These are phyloP conservation scores for Geranomyces variabilis DNA, from an alignment of 192 early-diverging fungal species.

Conservation along the genomic window DNA sequence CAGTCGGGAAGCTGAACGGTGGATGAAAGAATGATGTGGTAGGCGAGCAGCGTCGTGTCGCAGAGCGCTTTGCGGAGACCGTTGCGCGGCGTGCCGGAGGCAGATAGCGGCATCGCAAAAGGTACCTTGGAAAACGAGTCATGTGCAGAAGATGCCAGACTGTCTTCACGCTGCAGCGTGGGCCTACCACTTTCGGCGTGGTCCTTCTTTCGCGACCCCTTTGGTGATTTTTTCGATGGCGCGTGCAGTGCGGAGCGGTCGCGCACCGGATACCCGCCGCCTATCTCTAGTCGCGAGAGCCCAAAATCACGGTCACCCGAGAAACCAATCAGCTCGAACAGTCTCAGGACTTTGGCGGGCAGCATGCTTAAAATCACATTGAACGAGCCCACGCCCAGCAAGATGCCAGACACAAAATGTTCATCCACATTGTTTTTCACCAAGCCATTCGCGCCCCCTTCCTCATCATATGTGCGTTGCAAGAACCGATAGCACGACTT, in stretches of 20 bases:
- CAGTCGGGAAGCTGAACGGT: conserved; percentile 70
- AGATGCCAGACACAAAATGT: conserved; percentile 80
- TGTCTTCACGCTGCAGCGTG: conserved; percentile 35
- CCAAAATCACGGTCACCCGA: conserved; percentile 74
- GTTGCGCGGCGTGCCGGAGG: conserved; percentile 34
- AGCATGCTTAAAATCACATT: conserved; percentile 78
- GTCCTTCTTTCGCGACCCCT: conserved; percentile 19
- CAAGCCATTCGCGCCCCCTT: conserved; percentile 36
- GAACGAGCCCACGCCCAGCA: conserved; percentile 77
- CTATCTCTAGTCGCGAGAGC: conserved; percentile 69
- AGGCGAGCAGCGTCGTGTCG: conserved; percentile 70
- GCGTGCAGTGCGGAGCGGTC: background rate
- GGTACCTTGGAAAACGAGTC: conserved; percentile 17
- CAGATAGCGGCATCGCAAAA: conserved; percentile 23
- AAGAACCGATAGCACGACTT: conserved; percentile 43
- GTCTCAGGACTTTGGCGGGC: conserved; percentile 68
- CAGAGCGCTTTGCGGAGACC: conserved; percentile 80
- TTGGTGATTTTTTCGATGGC: background rate
- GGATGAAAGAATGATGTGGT: conserved; percentile 77
- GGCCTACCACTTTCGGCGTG: conserved; percentile 10
- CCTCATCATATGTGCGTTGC: conserved; percentile 39
- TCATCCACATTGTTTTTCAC: conserved; percentile 69
- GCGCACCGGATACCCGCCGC: conserved; percentile 64
- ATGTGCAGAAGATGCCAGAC: conserved; percentile 31
- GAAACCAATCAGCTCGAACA: conserved; percentile 87